A percentile compares a stretch with the other conserved stretches of the same genome.
phyloP scores from a whole-genome alignment of 441 rosid genomes.

The Mallotus japonicus region DNA sequence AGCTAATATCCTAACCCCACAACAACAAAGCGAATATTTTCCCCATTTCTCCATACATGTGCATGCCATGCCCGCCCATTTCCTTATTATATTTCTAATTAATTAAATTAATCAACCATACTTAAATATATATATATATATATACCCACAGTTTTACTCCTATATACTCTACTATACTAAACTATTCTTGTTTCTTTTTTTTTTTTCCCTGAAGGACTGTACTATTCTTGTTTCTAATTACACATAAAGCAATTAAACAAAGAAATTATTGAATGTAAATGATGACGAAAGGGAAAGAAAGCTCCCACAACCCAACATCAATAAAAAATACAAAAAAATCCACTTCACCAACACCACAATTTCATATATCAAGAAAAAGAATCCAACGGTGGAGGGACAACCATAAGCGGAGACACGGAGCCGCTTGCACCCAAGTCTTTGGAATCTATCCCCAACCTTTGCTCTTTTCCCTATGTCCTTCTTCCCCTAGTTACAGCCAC shows the following conservation, averaged over 20 bases:
- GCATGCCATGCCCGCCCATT: conserved; percentile 20
- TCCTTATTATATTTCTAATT: background rate
- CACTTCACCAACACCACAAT: conserved; percentile 17
- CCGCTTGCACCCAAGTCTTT: conserved; percentile 65
- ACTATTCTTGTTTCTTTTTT: background rate
- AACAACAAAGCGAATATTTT: conserved; percentile 21
- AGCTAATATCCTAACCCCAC: conserved; percentile 9
- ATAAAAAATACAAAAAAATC: conserved; percentile 9
- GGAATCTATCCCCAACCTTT: conserved; percentile 42
- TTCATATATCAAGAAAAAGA: background rate
- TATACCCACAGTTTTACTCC: background rate
- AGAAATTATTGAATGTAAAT: background rate
- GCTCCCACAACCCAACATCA: background rate
- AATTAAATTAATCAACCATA: background rate
- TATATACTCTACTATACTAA: too few relatives aligned
- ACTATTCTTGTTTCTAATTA: too few relatives aligned
- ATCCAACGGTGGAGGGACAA: conserved; percentile 61
- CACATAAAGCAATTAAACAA: too few relatives aligned
- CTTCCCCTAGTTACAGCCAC: background rate
- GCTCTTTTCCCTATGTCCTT: conserved; percentile 7
- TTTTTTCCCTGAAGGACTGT: too few relatives aligned
- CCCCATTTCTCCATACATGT: conserved; percentile 16
- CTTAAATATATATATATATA: background rate
- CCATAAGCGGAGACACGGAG: conserved; percentile 93
- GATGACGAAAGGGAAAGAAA: conserved; percentile 18